A percentile compares a stretch with the other conserved stretches of the same genome.
Evolutionary conservation across 2,329 filamentous ascomycete genomes (phyloP).

Genomic region (Penicillium corylophilum): DNA sequence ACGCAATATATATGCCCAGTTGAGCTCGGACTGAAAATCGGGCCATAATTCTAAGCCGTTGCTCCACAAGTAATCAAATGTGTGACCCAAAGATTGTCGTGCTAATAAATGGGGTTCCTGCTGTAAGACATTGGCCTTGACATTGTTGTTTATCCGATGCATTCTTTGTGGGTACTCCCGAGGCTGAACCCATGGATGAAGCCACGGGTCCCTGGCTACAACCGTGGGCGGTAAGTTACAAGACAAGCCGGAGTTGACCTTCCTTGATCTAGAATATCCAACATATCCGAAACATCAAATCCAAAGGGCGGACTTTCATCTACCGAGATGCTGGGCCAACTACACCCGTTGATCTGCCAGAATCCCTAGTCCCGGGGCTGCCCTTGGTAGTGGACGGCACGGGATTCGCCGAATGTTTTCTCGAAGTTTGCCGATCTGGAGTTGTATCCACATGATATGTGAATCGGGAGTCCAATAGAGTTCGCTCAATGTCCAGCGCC

Average conservation of each 20-base stretch:
- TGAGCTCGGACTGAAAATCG: background rate
- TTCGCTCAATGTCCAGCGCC: slow-evolving; percentile 11
- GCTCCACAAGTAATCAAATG: background rate
- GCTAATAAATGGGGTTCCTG: background rate
- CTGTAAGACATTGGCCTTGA: background rate
- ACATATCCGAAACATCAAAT: no score
- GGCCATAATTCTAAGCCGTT: background rate
- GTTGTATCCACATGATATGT: slow-evolving; percentile 7
- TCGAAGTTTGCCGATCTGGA: slow-evolving; percentile 7
- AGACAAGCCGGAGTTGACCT: background rate
- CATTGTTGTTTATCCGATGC: background rate
- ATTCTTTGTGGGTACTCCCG: background rate
- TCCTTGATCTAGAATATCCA: background rate
- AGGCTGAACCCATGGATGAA: background rate
- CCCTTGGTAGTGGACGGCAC: background rate
- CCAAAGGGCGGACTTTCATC: no score
- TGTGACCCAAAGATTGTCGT: background rate
- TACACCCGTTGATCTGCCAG: slow-evolving; percentile 2
- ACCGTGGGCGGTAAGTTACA: background rate
- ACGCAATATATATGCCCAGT: background rate
- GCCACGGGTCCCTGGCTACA: background rate
- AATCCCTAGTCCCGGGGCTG: background rate
- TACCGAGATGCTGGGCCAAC: background rate
- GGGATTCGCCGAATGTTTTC: slow-evolving; percentile 3
- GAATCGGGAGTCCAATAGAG: slow-evolving; percentile 7